phyloP scores from a whole-genome alignment of 2,329 filamentous ascomycete genomes.

The Penicillium sp. region DNA sequence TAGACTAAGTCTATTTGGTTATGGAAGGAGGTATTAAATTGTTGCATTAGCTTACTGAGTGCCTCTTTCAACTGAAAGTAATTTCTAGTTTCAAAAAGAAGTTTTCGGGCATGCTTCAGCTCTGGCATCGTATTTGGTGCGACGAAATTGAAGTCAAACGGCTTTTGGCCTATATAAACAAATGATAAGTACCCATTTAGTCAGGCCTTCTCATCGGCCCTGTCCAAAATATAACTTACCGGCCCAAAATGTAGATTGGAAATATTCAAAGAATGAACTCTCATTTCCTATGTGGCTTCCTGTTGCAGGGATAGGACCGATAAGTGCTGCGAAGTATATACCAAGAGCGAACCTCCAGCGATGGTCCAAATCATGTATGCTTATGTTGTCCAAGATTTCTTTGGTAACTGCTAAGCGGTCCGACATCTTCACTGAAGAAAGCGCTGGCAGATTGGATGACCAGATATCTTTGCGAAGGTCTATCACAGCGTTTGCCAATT shows the following conservation, averaged over 20 bases:
- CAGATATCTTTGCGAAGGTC: constrained; percentile 2
- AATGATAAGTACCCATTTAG: neutral
- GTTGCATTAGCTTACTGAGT: neutral
- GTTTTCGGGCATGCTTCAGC: neutral
- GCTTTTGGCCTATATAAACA: neutral
- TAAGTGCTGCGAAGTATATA: constrained; percentile 6
- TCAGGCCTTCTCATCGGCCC: neutral
- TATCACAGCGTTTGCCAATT: constrained; percentile 4
- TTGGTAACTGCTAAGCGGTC: constrained; percentile 1
- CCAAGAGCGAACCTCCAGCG: constrained; percentile 8
- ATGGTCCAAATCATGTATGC: constrained; percentile 1
- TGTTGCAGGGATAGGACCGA: neutral
- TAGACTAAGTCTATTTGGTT: too few species aligned
- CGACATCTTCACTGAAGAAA: neutral
- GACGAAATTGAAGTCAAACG: constrained; percentile 1
- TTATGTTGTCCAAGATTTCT: too few species aligned
- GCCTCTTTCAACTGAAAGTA: neutral
- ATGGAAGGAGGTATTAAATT: too few species aligned
- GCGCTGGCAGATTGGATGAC: neutral
- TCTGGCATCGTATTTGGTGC: neutral
- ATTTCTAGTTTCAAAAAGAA: neutral
- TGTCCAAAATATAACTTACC: neutral
- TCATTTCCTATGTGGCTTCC: neutral
- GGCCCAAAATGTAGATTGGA: neutral
- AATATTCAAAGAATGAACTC: neutral